Base-by-base conservation (phyloP, 208 protist genomes). In the Wallacemonas rigidus region DNA sequence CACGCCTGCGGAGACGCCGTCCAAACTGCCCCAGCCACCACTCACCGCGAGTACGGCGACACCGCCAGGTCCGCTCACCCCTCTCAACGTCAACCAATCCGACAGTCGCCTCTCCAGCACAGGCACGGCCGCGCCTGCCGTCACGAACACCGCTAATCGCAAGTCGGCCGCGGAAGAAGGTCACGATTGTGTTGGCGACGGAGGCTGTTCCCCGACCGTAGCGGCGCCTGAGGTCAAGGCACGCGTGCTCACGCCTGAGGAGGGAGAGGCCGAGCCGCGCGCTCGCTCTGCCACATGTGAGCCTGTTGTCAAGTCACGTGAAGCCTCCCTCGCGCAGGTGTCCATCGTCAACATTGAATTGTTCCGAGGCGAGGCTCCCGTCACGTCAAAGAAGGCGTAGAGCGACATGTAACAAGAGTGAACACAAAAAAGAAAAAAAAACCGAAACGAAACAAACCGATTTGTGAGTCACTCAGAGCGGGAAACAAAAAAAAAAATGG, bases 291-390 rank as follows among this genome's bases (percentile, higher is more conserved):
- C 17, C 7, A 56, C 63, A 17, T 36, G 50, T 9, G 48, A 57
- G 63, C 39, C 63, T 4, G 15, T 3, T 48, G 63, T n/a, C 7
- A 57, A 44, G 44, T 69, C 63, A 17, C 50, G 44, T 36, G 63
- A 57, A 11, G 48, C 44, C 26, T 26, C 63, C 6, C 14, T 69
- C 11, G 44, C 44, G 7, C 43, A n/a, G 26, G 44, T 54, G 9
- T 5, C 50, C 35, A 45, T 57, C 47, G 63, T 57, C 47, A 54
- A 57, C 63, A 57, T 69, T 57, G 63, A 57, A 11, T 45, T 69
- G 9, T 54, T 57, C 17, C 17, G 48, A 8, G 57, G 57, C 6
- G 57, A 38, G 26, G 26, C 26, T 26, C 26, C 8, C 45, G 45
- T 6, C 45, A 6, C 45, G 45, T 50, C 45, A 12, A 12, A 6